A percentile compares a stretch with the other conserved stretches of the same genome.
These are phyloP conservation scores for Penicillium sp. DNA, from an alignment of 2,329 filamentous ascomycete species.

Conservation along the genomic window DNA sequence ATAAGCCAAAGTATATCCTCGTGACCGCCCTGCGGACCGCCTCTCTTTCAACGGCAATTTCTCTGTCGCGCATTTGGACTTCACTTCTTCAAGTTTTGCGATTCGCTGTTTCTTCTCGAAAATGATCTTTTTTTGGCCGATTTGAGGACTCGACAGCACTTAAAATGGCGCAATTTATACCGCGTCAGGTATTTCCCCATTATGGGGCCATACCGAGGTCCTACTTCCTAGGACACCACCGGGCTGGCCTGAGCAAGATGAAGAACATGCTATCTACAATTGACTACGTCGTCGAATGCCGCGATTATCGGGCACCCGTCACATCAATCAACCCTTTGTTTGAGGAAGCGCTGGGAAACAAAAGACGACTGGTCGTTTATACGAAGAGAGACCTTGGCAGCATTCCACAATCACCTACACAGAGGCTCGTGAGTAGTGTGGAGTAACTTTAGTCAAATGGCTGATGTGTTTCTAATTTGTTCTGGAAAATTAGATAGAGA, in stretches of 20 bases:
- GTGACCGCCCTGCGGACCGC: conserved; percentile 4
- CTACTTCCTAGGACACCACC: conserved; percentile 94
- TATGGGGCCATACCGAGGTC: conserved; percentile 79
- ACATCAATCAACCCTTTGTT: conserved; percentile 90
- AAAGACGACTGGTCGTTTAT: conserved; percentile 80
- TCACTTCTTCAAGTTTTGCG: neutral
- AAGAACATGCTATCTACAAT: conserved; percentile 77
- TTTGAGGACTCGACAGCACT: neutral
- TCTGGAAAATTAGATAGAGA: conserved; percentile 33
- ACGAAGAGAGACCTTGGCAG: conserved; percentile 82
- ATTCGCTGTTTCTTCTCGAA: conserved; percentile 4
- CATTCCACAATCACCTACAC: conserved; percentile 44
- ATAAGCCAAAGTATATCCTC: neutral
- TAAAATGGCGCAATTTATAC: conserved; percentile 61
- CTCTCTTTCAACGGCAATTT: conserved; percentile 5
- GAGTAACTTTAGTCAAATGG: neutral
- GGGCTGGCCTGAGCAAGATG: conserved; percentile 79
- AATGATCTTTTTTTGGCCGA: conserved; percentile 12
- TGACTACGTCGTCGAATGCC: conserved; percentile 89
- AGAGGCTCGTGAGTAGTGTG: conserved; percentile 42
- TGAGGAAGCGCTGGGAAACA: conserved; percentile 73
- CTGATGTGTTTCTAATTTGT: neutral
- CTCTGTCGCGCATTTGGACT: neutral
- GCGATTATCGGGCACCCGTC: conserved; percentile 87
- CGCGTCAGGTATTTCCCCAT: conserved; percentile 72